phyloP scores from a whole-genome alignment of 192 early-diverging fungal genomes.

The Coemansia sp. region DNA sequence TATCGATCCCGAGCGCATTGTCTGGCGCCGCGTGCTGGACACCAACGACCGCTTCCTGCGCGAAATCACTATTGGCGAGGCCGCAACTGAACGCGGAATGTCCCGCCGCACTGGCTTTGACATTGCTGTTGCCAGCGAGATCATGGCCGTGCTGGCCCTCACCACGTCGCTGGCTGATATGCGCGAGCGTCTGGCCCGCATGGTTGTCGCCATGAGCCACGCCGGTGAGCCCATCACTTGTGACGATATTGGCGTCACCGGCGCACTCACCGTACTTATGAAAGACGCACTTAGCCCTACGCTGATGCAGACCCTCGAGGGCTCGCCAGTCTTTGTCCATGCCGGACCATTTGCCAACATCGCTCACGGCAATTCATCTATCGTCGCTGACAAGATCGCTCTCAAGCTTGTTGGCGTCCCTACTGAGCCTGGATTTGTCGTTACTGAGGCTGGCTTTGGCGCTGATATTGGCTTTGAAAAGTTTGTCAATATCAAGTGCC shows the following conservation, averaged over 20 bases:
- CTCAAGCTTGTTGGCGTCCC: conserved; percentile 86
- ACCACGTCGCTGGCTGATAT: conserved; percentile 89
- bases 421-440: conserved; percentile 75
- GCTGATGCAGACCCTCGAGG: conserved; percentile 99
- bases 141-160: conserved; percentile 96
- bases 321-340: conserved; percentile 97
- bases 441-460: conserved; percentile 99
- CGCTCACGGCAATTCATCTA: conserved; percentile 95
- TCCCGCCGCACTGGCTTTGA: conserved; percentile 93
- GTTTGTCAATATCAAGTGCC: conserved; percentile 99
- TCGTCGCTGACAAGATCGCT: conserved; percentile 95
- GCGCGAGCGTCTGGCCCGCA: conserved; percentile 86
- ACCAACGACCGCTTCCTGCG: conserved; percentile 97
- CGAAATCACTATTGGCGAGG: conserved; percentile 86
- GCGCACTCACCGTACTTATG: conserved; percentile 96
- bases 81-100: conserved; percentile 82
- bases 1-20: conserved; percentile 92
- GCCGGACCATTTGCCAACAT: conserved; percentile 99
- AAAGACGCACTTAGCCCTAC: conserved; percentile 98
- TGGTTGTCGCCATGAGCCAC: conserved; percentile 91
- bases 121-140: conserved; percentile 96
- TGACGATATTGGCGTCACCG: conserved; percentile 94
- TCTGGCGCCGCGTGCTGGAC: conserved; percentile 96
- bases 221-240: conserved; percentile 82
- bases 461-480: conserved; percentile 99